Base-by-base conservation (phyloP, 208 protist species). In the Acanthamoeba triangularis region DNA sequence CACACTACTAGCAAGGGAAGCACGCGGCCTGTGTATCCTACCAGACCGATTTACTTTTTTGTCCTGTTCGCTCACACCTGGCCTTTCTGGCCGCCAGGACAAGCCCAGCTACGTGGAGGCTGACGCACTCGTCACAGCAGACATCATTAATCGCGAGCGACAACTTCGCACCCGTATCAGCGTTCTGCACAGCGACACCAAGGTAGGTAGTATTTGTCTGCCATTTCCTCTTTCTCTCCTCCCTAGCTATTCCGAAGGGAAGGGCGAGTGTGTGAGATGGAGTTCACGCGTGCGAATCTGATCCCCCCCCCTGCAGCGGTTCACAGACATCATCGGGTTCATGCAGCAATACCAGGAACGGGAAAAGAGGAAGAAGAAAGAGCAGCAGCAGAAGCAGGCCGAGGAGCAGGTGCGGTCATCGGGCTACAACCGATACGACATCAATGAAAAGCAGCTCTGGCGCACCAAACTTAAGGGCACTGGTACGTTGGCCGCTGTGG, bases 401-500 rank as follows among this genome's bases (percentile, higher is more conserved):
- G 65, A 74, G 65, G 44, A 85, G 30, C 76, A 85, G 76, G 47
- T 85, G 16, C 35, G 47, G 37, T 59, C 76, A 2, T 85, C 76
- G 11, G 47, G 44, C 47, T 56, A 85, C 47, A 56, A 85, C 35
- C 76, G 76, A 25, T 85, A 85, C 76, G 47, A 85, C 30, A 85
- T 85, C 76, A 85, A 85, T 56, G 76, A 85, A n/a, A 59, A 47
- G 47, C 76, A 85, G 76, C 47, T 85, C 30, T 85, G 76, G 76
- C 35, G 47, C 28, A 56, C 76, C 14, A 85, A 85, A 14, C 76
- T 85, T n/a, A 56, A 56, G 76, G 44, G 44, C 65, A 74, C 65
- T 30, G 65, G 65, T 74, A 30, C 33, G 65, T 16, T 13, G 18
- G 10, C 65, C 65, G 28, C 65, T 25, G 18, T 35, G n/a, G 33